A percentile compares a stretch with the other conserved stretches of the same genome.
These are phyloP conservation scores for Mallotus japonicus DNA, from an alignment of 441 rosid genomes.

Conservation along the genomic window DNA sequence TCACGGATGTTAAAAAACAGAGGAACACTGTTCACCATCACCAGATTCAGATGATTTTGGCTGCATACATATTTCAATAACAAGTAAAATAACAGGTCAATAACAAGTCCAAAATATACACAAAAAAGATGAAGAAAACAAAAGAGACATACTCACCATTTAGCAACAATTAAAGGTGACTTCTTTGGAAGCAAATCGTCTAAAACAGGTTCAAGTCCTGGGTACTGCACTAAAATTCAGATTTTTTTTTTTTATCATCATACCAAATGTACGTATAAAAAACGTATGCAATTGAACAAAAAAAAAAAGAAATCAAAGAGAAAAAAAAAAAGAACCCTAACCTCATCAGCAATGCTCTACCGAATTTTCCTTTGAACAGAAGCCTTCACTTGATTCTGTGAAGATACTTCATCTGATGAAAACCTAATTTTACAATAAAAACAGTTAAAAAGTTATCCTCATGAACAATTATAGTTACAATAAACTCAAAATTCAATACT, in stretches of 20 bases:
- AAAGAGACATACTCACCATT: slow-evolving; percentile 56
- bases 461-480: not conserved
- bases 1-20: slow-evolving; percentile 93
- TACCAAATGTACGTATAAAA: too few relatives aligned
- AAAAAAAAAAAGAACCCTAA: slow-evolving; percentile 9
- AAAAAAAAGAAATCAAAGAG: too few relatives aligned
- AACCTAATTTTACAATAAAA: slow-evolving; percentile 45
- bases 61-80: slow-evolving; percentile 40
- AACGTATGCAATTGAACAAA: too few relatives aligned
- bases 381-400: slow-evolving; percentile 97
- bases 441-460: not conserved
- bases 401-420: slow-evolving; percentile 82
- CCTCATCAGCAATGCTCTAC: slow-evolving; percentile 97
- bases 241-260: not conserved
- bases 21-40: slow-evolving; percentile 85
- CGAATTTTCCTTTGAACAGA: slow-evolving; percentile 95
- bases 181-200: slow-evolving; percentile 98
- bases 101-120: not conserved
- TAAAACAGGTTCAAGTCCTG: slow-evolving; percentile 84
- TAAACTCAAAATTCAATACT: not conserved
- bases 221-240: slow-evolving; percentile 59
- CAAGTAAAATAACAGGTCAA: not conserved
- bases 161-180: slow-evolving; percentile 75
- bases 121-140: not conserved
- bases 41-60: slow-evolving; percentile 91